Conservation (phyloP, 148 eudicot species). For the Rhododendron simsii region DNA sequence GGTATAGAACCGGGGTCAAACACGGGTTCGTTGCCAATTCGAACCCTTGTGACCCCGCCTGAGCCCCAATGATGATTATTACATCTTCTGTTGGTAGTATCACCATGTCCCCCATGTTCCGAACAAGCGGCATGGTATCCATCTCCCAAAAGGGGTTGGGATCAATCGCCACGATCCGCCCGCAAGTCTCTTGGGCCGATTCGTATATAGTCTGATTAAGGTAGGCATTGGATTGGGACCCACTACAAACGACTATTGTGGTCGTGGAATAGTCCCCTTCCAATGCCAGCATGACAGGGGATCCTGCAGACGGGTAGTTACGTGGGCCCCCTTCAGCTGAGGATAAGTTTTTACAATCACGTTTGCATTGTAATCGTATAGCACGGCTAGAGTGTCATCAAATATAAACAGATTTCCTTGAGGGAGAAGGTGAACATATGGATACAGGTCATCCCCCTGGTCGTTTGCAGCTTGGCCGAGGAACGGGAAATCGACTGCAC, state of each 20-base stretch:
- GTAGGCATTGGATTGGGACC: neutral
- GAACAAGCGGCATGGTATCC: slow-evolving; percentile 77
- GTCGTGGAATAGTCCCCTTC: neutral
- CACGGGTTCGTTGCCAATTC: slow-evolving; percentile 64
- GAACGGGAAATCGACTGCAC: slow-evolving; percentile 56
- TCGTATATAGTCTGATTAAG: neutral
- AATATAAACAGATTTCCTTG: slow-evolving; percentile 61
- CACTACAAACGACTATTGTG: neutral
- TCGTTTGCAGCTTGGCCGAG: slow-evolving; percentile 48
- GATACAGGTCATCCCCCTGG: slow-evolving; percentile 82
- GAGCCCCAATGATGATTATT: slow-evolving; percentile 72
- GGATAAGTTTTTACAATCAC: slow-evolving; percentile 40
- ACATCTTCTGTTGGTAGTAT: slow-evolving; percentile 77
- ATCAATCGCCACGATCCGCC: slow-evolving; percentile 36
- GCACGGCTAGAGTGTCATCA: slow-evolving; percentile 63
- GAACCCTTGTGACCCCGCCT: slow-evolving; percentile 85
- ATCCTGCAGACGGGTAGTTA: neutral
- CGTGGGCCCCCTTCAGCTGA: slow-evolving; percentile 18
- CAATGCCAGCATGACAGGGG: neutral
- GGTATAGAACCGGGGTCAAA: slow-evolving; percentile 56
- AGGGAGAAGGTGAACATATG: slow-evolving; percentile 80
- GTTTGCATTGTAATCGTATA: slow-evolving; percentile 49
- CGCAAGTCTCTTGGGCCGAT: neutral
- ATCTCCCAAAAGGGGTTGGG: slow-evolving; percentile 66
- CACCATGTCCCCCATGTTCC: slow-evolving; percentile 97